Base-by-base conservation (phyloP, 2,329 filamentous ascomycete species). In the Juglanconis oblonga region DNA sequence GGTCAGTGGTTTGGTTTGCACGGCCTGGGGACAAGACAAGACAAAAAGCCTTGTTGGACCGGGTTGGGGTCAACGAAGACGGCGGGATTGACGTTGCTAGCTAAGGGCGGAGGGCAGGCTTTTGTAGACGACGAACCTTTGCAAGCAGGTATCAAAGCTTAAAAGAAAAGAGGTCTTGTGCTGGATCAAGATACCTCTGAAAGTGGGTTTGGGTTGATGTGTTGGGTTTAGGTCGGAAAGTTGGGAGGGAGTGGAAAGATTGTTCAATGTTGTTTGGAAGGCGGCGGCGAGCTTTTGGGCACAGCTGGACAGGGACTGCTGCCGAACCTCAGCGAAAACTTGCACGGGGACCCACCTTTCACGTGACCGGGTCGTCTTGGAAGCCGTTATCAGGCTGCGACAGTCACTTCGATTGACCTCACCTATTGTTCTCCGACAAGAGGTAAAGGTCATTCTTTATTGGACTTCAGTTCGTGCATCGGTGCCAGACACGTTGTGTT, bases 281-380 rank as follows among this genome's bases (percentile, higher is more conserved):
- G 4, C 38, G 70, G 72, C 70, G 72, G 75, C 75, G 73, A 76
- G 65, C 70, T 72, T 71, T 70, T 68, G 71, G 71, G 71, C 38
- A 10, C 11, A 11, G 38, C 5, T 5, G 70, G 68, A 68, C 66
- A 56, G 52, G 57, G 57, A 58, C 54, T 29, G 55, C 48, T 31
- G 49, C 31, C 48, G 59, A 59, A 62, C 47, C 53, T 59, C 71
- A 72, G 73, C 72, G 73, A 76, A 78, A 77, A 78, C 73, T 74
- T 77, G 48, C 49, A 45, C 17, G 24, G 24, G 5, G 36, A 9
- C 48, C 48, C 48, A 29, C 50, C 38, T 53, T 40, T 48, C 29
- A 57, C 48, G 55, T 45, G 49, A 58, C 32, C 48, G 40, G 40
- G 33, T 32, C 50, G n/a, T 9, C 35, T 32, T 42, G 11, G 38